Evolutionary conservation across 1,284 basidiomycete species (phyloP).

Genomic region (Ceratobasidium sp.): DNA sequence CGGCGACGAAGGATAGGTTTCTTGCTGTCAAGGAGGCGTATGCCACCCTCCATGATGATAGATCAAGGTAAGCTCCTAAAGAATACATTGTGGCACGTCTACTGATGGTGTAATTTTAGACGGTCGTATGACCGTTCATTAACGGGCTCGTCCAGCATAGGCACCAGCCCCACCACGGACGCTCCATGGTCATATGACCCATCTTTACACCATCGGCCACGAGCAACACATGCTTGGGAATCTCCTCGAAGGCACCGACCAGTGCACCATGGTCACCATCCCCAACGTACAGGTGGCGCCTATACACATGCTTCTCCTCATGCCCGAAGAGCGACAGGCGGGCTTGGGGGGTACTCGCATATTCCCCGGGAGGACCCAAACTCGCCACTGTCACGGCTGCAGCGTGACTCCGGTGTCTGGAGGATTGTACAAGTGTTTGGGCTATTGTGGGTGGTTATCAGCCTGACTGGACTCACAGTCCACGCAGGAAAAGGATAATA

Average conservation of each 20-base stretch:
- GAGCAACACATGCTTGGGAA: constrained; percentile 49
- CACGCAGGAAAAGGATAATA: constrained; percentile 28
- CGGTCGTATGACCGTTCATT: constrained; percentile 47
- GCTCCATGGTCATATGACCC: constrained; percentile 31
- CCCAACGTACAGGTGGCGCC: constrained; percentile 19
- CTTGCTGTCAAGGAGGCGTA: constrained; percentile 47
- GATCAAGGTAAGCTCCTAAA: constrained; percentile 34
- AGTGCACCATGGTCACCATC: constrained; percentile 23
- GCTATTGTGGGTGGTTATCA: constrained; percentile 45
- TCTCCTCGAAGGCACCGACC: constrained; percentile 29
- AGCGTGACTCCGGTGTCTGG: constrained; percentile 46
- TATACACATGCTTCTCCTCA: constrained; percentile 41
- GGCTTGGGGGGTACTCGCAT: constrained; percentile 29
- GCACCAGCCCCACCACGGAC: not conserved
- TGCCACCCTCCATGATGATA: constrained; percentile 46
- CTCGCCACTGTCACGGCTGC: constrained; percentile 25
- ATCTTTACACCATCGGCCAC: constrained; percentile 41
- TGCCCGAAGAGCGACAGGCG: constrained; percentile 35
- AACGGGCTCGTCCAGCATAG: not conserved
- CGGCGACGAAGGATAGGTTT: constrained; percentile 45
- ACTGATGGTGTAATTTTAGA: constrained; percentile 19
- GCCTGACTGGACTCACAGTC: constrained; percentile 44
- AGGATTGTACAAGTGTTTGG: constrained; percentile 47
- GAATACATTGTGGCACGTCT: not conserved
- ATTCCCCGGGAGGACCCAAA: constrained; percentile 41